Base-by-base conservation (phyloP, 768 basidiomycete genomes). In the Dioszegia crocea region DNA sequence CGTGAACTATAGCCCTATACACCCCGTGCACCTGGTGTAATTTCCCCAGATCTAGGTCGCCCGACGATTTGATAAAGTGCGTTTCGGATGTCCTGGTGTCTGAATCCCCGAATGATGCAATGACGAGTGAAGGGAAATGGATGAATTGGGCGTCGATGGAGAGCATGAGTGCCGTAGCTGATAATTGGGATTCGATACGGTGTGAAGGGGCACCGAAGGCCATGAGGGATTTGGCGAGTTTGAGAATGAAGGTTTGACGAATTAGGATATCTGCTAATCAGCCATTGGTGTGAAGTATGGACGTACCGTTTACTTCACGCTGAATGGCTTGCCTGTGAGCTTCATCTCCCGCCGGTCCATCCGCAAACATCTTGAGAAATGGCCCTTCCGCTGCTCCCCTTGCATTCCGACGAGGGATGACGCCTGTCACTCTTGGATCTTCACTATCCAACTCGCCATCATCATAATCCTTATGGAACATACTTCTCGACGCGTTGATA, bases 391-490 rank as follows among this genome's bases (percentile, higher is more conserved):
- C 26, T 11, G 10, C 23, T 16, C 33, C 33, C 33, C 38, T 10
- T 8, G 36, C 50, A 51, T 51, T 39, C 39, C 51, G 51, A 24
- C 51, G 51, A 6, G 51, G 51, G 10, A 53, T 19, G 3, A 53
- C 24, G 39, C 51, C 51, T 43, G 85, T 88, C 23, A 88, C 78
- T 41, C 82, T 80, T 49, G 87, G 87, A 74, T 89, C 88, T 63
- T 89, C 86, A 17, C 83, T 81, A 69, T 90, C 88, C 38, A 86
- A 75, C 8, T 71, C 70, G 16, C 64, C 67, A 3, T 51, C 60
- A 3, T 59, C 48, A 2, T 46, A 53, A 1, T 59, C 48, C 0
- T 63, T 62, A 17, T 44, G 38, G 14, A 67, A 53, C 9, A 26
- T 39, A 29, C 59, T 61, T 17, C 61, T 53, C 4, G 49, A 24